A percentile compares a stretch with the other conserved stretches of the same genome.
phyloP scores from a whole-genome alignment of 495 filamentous ascomycete genomes.

The Penicillium steckii region DNA sequence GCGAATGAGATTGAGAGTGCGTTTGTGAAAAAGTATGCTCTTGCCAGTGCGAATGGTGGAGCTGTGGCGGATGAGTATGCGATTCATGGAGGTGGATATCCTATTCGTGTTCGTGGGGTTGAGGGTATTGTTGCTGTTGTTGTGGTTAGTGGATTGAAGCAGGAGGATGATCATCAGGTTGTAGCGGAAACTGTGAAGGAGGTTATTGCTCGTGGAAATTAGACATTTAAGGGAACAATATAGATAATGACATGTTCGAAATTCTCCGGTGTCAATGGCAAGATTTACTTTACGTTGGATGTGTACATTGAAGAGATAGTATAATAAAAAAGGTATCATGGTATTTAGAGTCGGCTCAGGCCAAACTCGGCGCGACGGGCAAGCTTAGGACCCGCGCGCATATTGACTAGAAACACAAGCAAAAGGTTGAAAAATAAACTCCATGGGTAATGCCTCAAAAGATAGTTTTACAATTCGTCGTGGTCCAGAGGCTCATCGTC shows the following conservation, averaged over 20 bases:
- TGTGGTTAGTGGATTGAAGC: slow-evolving; percentile 73
- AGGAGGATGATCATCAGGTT: slow-evolving; percentile 75
- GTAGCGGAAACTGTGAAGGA: slow-evolving; percentile 64
- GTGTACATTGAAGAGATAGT: not conserved
- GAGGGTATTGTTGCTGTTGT: slow-evolving; percentile 72
- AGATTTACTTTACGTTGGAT: not conserved
- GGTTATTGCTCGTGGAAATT: slow-evolving; percentile 29
- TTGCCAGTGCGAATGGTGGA: slow-evolving; percentile 40
- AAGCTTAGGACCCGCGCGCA: slow-evolving; percentile 11
- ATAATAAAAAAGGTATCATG: slow-evolving; percentile 34
- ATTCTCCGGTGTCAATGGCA: too few relatives aligned
- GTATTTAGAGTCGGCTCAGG: slow-evolving; percentile 22
- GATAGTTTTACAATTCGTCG: slow-evolving; percentile 81
- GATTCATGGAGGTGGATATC: slow-evolving; percentile 73
- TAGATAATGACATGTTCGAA: too few relatives aligned
- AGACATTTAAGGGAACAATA: too few relatives aligned
- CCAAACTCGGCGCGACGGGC: slow-evolving; percentile 16
- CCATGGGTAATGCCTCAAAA: slow-evolving; percentile 42
- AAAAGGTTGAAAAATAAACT: slow-evolving; percentile 33
- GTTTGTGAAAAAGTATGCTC: slow-evolving; percentile 57
- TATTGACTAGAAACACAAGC: slow-evolving; percentile 26
- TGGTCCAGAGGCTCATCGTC: slow-evolving; percentile 72
- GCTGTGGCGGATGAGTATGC: slow-evolving; percentile 61
- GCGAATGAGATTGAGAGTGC: slow-evolving; percentile 50
- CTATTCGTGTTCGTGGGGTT: slow-evolving; percentile 65